Conservation (phyloP, 306 rosid genomes). For the Vigna reflexopilosa region DNA sequence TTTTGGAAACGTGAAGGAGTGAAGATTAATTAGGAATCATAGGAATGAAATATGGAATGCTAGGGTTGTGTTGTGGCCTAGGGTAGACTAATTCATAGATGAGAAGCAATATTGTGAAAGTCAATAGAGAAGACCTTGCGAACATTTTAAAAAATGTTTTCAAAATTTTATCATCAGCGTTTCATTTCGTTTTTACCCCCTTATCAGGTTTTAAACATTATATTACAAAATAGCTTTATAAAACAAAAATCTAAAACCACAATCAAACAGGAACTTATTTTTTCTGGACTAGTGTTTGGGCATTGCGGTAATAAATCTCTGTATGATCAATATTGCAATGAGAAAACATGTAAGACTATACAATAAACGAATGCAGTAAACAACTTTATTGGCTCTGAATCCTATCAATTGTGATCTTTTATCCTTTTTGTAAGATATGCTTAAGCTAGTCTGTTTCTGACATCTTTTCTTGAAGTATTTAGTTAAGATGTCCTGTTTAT, state of each 20-base stretch:
- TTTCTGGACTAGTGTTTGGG: neutral
- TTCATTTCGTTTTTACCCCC: neutral
- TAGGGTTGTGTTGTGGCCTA: neutral
- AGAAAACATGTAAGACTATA: neutral
- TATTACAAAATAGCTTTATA: neutral
- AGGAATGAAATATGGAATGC: neutral
- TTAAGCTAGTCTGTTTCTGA: neutral
- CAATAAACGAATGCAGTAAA: neutral
- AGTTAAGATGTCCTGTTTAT: neutral
- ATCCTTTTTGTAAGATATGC: neutral
- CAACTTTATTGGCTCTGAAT: neutral
- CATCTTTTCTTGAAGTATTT: neutral
- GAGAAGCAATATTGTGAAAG: neutral
- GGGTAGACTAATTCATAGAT: neutral
- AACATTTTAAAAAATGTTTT: neutral
- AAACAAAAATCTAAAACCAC: neutral
- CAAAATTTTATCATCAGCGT: neutral
- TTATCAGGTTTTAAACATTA: neutral
- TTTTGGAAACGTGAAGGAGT: conserved; percentile 25
- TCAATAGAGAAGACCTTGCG: neutral
- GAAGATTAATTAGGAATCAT: conserved; percentile 22
- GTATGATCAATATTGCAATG: neutral
- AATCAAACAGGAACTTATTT: neutral
- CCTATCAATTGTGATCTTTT: neutral
- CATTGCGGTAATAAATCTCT: neutral